A percentile compares a stretch with the other conserved stretches of the same genome.
Conservation (phyloP, 306 rosid genomes). For the Acmispon strigosus region DNA sequence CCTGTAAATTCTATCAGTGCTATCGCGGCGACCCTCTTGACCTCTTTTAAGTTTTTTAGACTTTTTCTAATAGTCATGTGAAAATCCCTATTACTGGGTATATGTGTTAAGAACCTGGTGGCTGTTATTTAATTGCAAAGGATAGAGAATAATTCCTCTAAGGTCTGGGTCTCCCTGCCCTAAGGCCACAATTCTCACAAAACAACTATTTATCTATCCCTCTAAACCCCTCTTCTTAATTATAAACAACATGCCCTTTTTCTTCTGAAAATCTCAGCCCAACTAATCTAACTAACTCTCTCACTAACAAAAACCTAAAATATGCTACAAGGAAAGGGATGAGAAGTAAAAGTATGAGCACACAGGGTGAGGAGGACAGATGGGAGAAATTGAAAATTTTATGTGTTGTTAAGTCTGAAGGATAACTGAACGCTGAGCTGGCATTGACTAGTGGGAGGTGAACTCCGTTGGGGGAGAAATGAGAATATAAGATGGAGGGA, state of each 20-base stretch:
- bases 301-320: background rate
- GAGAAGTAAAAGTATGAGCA: background rate
- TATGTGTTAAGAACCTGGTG: no score
- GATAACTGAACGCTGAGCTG: background rate
- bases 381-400: background rate
- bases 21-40: background rate
- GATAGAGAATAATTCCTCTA: no score
- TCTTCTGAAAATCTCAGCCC: no score
- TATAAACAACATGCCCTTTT: no score
- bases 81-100: background rate
- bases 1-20: constrained; percentile 2
- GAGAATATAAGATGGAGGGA: background rate
- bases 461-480: background rate
- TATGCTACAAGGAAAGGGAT: background rate
- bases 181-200: no score
- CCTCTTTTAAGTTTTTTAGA: background rate
- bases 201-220: no score
- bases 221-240: no score
- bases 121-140: no score
- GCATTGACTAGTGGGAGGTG: background rate
- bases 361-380: background rate
- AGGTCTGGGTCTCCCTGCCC: no score
- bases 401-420: background rate
- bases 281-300: no score
- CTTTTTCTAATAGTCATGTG: background rate